A percentile compares a stretch with the other conserved stretches of the same genome.
Evolutionary conservation across 202 grass and related monocot species (phyloP).

Genomic region (Dendrocalamus latiflorus): DNA sequence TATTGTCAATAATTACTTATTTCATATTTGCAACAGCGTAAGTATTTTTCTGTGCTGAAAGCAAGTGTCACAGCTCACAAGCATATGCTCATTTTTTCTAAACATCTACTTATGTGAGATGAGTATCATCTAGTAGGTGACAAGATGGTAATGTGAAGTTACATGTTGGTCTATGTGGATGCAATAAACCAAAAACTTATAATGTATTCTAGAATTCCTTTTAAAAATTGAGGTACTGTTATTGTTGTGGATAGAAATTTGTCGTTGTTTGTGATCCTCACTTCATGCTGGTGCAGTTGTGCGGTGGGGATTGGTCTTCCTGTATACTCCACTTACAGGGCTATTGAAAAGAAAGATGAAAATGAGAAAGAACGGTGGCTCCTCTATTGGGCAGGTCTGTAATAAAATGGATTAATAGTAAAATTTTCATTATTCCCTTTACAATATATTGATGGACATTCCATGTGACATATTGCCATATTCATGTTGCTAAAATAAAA

Average conservation of each 20-base stretch:
- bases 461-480: too few species aligned
- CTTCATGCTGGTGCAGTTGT: slow-evolving; percentile 68
- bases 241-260: not conserved
- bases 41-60: slow-evolving; percentile 2
- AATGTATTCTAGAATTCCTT: not conserved
- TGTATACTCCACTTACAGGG: slow-evolving; percentile 90
- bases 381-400: too few species aligned
- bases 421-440: not conserved
- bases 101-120: too few species aligned
- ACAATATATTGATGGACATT: too few species aligned
- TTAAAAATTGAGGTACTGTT: not conserved
- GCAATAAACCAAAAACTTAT: not conserved
- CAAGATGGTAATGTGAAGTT: not conserved
- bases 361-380: slow-evolving; percentile 75
- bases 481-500: too few species aligned
- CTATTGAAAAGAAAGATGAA: slow-evolving; percentile 89
- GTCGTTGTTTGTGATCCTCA: not conserved
- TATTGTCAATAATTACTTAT: not conserved
- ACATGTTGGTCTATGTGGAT: not conserved
- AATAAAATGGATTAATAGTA: not conserved
- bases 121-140: not conserved
- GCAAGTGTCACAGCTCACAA: not conserved
- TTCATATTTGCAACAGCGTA: not conserved
- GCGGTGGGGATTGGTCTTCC: slow-evolving; percentile 73
- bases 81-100: not conserved